Base-by-base conservation (phyloP, 805 yeast species). In the Grigorovia jiainica region DNA sequence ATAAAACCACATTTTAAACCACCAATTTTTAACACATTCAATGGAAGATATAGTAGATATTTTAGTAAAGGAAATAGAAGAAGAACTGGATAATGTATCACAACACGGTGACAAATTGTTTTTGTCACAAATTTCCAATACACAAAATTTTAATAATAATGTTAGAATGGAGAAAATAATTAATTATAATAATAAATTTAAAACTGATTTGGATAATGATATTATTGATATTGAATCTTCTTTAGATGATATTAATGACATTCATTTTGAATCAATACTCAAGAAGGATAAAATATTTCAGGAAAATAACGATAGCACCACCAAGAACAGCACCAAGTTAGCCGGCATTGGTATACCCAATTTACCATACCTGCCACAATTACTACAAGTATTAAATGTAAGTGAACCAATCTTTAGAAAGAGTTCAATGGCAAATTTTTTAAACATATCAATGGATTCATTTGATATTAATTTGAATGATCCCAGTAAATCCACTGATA, bases 31-130 rank as follows among this genome's bases (percentile, higher is more conserved):
- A n/a, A n/a, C n/a, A n/a, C n/a, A 3, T 19, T 5, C 25, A 20
- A 15, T 34, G 24, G 13, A 19, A 19, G 17, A 13, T 13, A 27
- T 27, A 27, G 53, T 60, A 44, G 58, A 56, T 36, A 51, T 56
- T 7, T 38, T 60, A 17, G 49, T 60, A 29, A 52, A 52, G 25
- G 63, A 58, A 39, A 58, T 60, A 15, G n/a, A 27, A 13, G n/a
- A 27, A 3, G 31, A 27, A 27, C 7, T 27, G n/a, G n/a, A 27
- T 27, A 10, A 15, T 13, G 31, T 27, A 13, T 27, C 31, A 27
- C 15, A 27, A 27, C n/a, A n/a, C n/a, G n/a, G n/a, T n/a, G n/a
- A n/a, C n/a, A n/a, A n/a, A n/a, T n/a, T n/a, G n/a, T n/a, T n/a
- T n/a, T n/a, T n/a, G n/a, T n/a, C n/a, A n/a, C n/a, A n/a, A n/a